Evolutionary conservation across 768 basidiomycete genomes (phyloP), one percentile per base, ranked within the genome.

Genomic region (Tricholoma sp.): DNA sequence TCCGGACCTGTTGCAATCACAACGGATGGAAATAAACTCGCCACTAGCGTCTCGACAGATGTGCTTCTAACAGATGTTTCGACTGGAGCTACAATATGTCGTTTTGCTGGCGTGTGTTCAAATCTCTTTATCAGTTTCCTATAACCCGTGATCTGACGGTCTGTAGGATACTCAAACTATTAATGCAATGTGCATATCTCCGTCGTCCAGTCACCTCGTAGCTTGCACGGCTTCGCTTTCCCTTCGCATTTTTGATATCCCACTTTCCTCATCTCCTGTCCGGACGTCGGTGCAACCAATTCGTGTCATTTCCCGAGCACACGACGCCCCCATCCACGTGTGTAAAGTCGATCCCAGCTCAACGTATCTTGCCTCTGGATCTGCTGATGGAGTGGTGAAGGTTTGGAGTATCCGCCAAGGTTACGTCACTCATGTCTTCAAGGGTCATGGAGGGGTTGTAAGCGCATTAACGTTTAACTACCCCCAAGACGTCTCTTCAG

Each of bases 391-490:
- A 21, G 81, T 91, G 31, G 97, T 98, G 46, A 98, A 98, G 76
- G 92, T 99, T 9, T 98, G 94, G 94, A 88, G 97, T 69, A 85
- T 94, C 47, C 72, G 79, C 3, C 86, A 86, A 22, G 95, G 94
- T 32, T 94, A 87, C 68, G 83, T 91, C 31, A 99, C 97, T 0
- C 97, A 99, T 70, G 80, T 94, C 11, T 94, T 96, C 79, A 90
- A 89, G 66, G 96, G 95, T 2, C 97, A 98, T 67, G 97, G 95
- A 4, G 97, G 97, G n/a, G 91, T 97, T 58, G 88, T 99, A 68
- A 91, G 89, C 62, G 94, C 96, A 14, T 75, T 98, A 58, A 75
- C 81, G 22, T 99, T 95, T 74, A 89, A 87, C 69, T 91, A 88
- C 63, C 86, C 86, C 19, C 81, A 77, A 58, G 81, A 88, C 59